A percentile compares a stretch with the other conserved stretches of the same genome.
phyloP scores from a whole-genome alignment of 306 rosid species.

The Cercis canadensis region DNA sequence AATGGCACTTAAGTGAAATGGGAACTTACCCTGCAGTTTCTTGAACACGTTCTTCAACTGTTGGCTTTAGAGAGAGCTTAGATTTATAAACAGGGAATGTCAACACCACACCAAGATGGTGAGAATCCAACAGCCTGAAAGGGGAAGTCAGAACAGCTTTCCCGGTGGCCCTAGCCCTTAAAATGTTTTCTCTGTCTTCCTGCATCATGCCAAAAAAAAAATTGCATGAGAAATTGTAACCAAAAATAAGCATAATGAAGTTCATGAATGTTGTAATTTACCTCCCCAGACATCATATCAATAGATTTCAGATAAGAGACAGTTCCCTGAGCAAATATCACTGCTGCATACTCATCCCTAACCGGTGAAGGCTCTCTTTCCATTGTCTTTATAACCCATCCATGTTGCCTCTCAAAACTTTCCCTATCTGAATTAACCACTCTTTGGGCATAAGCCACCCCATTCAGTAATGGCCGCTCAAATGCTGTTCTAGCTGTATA shows the following conservation, averaged over 20 bases:
- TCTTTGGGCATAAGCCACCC: slow-evolving; percentile 95
- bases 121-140: slow-evolving; percentile 85
- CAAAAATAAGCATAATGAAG: slow-evolving; percentile 23
- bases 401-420: slow-evolving; percentile 78
- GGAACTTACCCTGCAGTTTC: slow-evolving; percentile 91
- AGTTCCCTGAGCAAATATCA: slow-evolving; percentile 91
- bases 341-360: slow-evolving; percentile 97
- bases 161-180: slow-evolving; percentile 97
- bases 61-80: slow-evolving; percentile 73
- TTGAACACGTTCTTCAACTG: slow-evolving; percentile 67
- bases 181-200: slow-evolving; percentile 96
- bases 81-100: slow-evolving; percentile 97
- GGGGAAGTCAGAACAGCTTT: slow-evolving; percentile 99
- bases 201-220: slow-evolving; percentile 44
- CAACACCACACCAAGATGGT: slow-evolving; percentile 98
- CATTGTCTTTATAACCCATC: slow-evolving; percentile 95
- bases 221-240: not conserved
- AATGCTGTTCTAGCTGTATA: slow-evolving; percentile 96
- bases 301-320: slow-evolving; percentile 86
- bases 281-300: slow-evolving; percentile 99
- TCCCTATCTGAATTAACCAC: slow-evolving; percentile 80
- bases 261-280: slow-evolving; percentile 34
- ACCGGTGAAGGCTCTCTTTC: slow-evolving; percentile 72
- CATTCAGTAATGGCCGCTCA: slow-evolving; percentile 93
- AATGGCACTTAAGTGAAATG: not conserved